Base-by-base conservation (phyloP, 2,329 filamentous ascomycete species). In the Chrysosporium keratinophilum region DNA sequence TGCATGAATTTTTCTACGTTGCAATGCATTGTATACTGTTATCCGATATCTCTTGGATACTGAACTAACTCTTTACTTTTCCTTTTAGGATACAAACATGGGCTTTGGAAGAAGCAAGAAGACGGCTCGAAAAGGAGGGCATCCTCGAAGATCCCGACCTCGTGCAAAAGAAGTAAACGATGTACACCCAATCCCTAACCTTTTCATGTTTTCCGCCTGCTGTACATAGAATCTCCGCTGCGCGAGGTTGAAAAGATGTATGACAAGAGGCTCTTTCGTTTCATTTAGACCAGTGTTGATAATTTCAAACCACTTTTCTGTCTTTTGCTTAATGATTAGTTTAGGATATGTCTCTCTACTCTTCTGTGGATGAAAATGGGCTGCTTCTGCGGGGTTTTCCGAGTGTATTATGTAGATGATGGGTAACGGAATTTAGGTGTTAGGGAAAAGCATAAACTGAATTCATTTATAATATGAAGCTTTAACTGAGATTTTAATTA, bases 41-140 rank as follows among this genome's bases (percentile, higher is more conserved):
- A 40, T 28, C 39, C 2, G n/a, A 11, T 45, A 34, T 19, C 55
- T 64, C 66, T 45, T 39, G n/a, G 41, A 68, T 58, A 47, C 34
- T 5, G n/a, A 49, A 14, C 46, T 49, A 40, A 49, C 33, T 17
- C 7, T 34, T 17, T 11, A 50, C 35, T 44, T 47, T 42, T 37
- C 5, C n/a, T 19, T 55, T 57, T 64, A 98, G 93, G 71, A 96
- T 98, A 82, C 93, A 97, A 78, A 97, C 91, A 53, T 98, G 93
- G 93, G 93, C 93, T 59, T 82, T 98, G 42, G 93, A 98, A 75
- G 93, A 98, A 76, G 93, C 93, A 51, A 82, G 93, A 67, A 82
- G 93, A 76, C 81, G 93, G 76, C 83, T 98, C 79, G 93, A 98
- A 76, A 86, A 83, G 57, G 93, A 98, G 77, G 93, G 93, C 56